Base-by-base conservation (phyloP, 441 rosid genomes). In the Francoa sonchifolia region DNA sequence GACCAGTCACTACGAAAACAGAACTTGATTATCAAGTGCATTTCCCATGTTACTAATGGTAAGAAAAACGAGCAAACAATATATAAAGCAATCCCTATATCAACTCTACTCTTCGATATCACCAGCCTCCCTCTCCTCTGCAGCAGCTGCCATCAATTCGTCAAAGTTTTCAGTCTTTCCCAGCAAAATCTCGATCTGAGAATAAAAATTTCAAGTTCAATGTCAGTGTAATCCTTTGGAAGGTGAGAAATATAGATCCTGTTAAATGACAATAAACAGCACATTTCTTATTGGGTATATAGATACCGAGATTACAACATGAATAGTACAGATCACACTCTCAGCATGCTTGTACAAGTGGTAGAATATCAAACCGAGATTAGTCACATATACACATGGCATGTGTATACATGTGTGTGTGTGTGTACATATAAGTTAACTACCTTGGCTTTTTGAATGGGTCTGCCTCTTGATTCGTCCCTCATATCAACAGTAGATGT, bases 361-460 rank as follows among this genome's bases (percentile, higher is more conserved):
- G n/a, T n/a, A n/a, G n/a, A n/a, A n/a, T n/a, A n/a, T n/a, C n/a
- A n/a, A n/a, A n/a, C n/a, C n/a, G n/a, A n/a, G n/a, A n/a, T n/a
- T n/a, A n/a, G n/a, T n/a, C n/a, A n/a, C n/a, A n/a, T n/a, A n/a
- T n/a, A n/a, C n/a, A n/a, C n/a, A n/a, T n/a, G n/a, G n/a, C n/a
- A n/a, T n/a, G n/a, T n/a, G n/a, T n/a, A n/a, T 12, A 14, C 18
- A 33, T 14, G 19, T 15, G 3, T 13, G 19, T 29, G 32, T 29
- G 32, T 12, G n/a, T 29, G 32, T 13, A 33, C 33, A 29, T 27
- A 9, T n/a, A n/a, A n/a, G n/a, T n/a, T n/a, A n/a, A n/a, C n/a
- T n/a, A 74, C 84, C 76, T 78, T 82, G 15, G 85, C 76, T 63
- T 82, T 82, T 52, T 72, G 89, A 42, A 79, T 73, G 10, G 75